These are phyloP conservation scores for Aspergillus sp. DNA, from an alignment of 2,329 filamentous ascomycete species.

Conservation along the genomic window DNA sequence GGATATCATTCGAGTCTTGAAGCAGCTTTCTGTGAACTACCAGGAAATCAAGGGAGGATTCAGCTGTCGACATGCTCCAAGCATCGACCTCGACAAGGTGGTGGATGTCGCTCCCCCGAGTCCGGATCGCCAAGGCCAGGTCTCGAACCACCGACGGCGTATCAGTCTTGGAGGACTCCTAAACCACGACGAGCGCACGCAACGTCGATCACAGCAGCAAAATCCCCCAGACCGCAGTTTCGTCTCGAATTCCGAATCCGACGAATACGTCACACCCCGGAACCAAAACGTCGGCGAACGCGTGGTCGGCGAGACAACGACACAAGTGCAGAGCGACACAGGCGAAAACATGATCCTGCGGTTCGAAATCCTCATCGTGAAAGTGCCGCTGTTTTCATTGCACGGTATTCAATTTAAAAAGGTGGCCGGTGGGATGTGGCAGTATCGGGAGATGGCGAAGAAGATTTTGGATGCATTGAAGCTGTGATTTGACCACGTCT, in stretches of 20 bases:
- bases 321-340: slow-evolving; percentile 83
- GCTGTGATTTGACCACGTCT: slow-evolving; percentile 47
- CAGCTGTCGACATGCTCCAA: slow-evolving; percentile 77
- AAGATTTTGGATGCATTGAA: slow-evolving; percentile 82
- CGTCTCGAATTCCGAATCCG: slow-evolving; percentile 78
- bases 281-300: slow-evolving; percentile 46
- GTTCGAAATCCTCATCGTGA: slow-evolving; percentile 97
- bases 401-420: slow-evolving; percentile 99
- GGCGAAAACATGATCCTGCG: slow-evolving; percentile 76
- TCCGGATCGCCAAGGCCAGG: slow-evolving; percentile 43
- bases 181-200: slow-evolving; percentile 60
- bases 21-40: slow-evolving; percentile 82
- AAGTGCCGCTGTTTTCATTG: slow-evolving; percentile 83
- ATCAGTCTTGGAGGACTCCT: slow-evolving; percentile 76
- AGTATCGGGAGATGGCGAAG: slow-evolving; percentile 97
- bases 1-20: slow-evolving; percentile 85
- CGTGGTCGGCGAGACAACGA: slow-evolving; percentile 78
- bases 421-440: slow-evolving; percentile 90
- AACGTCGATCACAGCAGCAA: slow-evolving; percentile 42
- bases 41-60: slow-evolving; percentile 91
- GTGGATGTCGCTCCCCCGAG: slow-evolving; percentile 56
- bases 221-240: slow-evolving; percentile 61
- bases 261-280: slow-evolving; percentile 58
- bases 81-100: slow-evolving; percentile 75
- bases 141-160: slow-evolving; percentile 60